Percentiles rank a stretch among this genome's conserved stretches.
phyloP scores from a whole-genome alignment of 2,329 filamentous ascomycete species.

The Sporothrix inflata region DNA sequence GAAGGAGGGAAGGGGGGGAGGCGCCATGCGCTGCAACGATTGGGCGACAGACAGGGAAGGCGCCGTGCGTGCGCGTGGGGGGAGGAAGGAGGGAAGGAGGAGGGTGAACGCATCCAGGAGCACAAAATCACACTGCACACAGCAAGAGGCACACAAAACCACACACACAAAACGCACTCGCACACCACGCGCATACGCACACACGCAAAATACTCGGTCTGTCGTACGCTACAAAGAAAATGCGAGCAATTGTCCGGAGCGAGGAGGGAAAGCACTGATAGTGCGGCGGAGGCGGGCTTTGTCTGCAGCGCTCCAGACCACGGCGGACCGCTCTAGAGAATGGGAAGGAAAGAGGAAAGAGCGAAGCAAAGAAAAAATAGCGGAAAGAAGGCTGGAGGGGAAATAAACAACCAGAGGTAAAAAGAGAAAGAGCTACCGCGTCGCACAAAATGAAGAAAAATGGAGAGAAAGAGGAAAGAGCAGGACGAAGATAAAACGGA shows the following conservation, averaged over 20 bases:
- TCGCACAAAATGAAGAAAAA: neutral
- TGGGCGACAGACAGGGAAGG: slow-evolving; percentile 16
- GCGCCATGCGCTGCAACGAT: slow-evolving; percentile 9
- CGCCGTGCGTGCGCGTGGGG: slow-evolving; percentile 17
- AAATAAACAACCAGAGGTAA: neutral
- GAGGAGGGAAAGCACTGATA: neutral
- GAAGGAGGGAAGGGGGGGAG: slow-evolving; percentile 1
- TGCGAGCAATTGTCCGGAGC: slow-evolving; percentile 26
- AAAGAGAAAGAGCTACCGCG: neutral
- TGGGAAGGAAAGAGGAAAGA: neutral
- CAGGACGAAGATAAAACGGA: slow-evolving; percentile 14
- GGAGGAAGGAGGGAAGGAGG: slow-evolving; percentile 4
- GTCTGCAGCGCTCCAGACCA: slow-evolving; percentile 12
- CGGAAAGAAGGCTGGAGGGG: neutral
- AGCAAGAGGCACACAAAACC: neutral
- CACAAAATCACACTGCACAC: neutral
- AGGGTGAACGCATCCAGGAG: slow-evolving; percentile 11
- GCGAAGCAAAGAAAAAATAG: neutral
- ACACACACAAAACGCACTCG: neutral
- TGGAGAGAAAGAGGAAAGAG: neutral
- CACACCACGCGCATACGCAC: slow-evolving; percentile 10
- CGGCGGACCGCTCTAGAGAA: neutral
- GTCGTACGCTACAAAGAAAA: slow-evolving; percentile 17
- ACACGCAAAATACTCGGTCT: neutral
- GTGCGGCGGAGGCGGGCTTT: slow-evolving; percentile 9